Evolutionary conservation across 208 protist species (phyloP).

Genomic region (Leishmania arabica): DNA sequence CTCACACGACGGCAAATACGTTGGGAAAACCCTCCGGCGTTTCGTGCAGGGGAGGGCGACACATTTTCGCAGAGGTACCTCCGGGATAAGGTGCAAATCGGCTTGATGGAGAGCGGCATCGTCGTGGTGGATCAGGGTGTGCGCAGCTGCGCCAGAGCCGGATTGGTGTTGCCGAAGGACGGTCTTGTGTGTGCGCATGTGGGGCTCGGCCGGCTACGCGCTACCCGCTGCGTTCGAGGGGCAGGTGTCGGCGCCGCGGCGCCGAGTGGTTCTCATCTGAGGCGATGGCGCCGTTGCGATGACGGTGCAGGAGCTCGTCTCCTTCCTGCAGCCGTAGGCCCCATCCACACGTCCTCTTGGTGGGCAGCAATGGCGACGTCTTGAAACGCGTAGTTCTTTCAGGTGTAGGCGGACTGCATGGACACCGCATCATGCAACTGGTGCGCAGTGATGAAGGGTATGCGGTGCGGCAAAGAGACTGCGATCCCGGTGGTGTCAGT

Average conservation of each 20-base stretch:
- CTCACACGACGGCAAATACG: constrained; percentile 14
- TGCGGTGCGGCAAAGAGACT: constrained; percentile 17
- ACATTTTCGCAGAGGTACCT: constrained; percentile 39
- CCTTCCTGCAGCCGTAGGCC: constrained; percentile 36
- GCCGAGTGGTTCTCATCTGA: constrained; percentile 38
- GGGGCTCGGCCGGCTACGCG: constrained; percentile 50
- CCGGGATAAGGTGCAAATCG: constrained; percentile 40
- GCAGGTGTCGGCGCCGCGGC: constrained; percentile 35
- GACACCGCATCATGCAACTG: constrained; percentile 54
- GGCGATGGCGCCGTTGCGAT: constrained; percentile 48
- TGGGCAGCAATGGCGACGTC: constrained; percentile 59
- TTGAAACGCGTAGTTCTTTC: constrained; percentile 50
- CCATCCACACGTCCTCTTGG: constrained; percentile 40
- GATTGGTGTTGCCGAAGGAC: constrained; percentile 35
- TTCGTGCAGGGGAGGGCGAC: constrained; percentile 26
- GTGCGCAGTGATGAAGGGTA: constrained; percentile 30
- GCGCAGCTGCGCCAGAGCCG: constrained; percentile 31
- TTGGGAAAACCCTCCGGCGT: constrained; percentile 17
- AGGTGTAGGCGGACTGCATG: constrained; percentile 52
- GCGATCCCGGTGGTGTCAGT: constrained; percentile 12
- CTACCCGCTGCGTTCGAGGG: constrained; percentile 46
- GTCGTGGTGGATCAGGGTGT: constrained; percentile 51
- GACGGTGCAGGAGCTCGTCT: constrained; percentile 49
- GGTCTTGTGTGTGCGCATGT: constrained; percentile 32
- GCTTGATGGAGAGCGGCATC: constrained; percentile 39